Conservation (phyloP, 1,139 yeast genomes). For the Meyerozyma smithsonii region DNA sequence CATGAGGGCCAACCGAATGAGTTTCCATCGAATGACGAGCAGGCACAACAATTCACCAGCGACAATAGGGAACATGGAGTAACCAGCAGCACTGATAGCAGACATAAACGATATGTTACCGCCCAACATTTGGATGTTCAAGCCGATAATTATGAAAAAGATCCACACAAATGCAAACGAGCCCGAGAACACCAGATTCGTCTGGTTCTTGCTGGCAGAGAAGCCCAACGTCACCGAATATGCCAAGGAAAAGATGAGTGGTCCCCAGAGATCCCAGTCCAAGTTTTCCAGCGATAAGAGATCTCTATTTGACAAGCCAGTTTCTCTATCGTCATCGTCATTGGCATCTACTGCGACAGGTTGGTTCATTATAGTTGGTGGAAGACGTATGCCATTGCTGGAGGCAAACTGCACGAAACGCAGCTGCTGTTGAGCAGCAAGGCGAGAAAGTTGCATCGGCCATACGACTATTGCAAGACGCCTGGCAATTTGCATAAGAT, state of each 20-base stretch:
- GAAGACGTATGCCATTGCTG: conserved; percentile 41
- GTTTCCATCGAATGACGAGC: conserved; percentile 46
- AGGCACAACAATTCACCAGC: conserved; percentile 60
- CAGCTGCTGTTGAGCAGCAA: conserved; percentile 44
- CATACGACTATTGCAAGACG: conserved; percentile 67
- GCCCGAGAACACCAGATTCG: conserved; percentile 48
- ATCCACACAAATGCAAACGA: conserved; percentile 48
- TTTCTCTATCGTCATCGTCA: conserved; percentile 24
- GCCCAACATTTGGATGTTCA: conserved; percentile 73
- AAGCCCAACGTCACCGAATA: conserved; percentile 55
- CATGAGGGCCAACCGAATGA: conserved; percentile 53
- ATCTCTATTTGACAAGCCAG: conserved; percentile 15
- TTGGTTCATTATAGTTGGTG: conserved; percentile 30
- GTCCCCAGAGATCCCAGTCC: conserved; percentile 93
- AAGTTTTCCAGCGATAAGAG: conserved; percentile 28
- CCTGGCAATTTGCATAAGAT: conserved; percentile 59
- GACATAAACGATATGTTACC: conserved; percentile 72
- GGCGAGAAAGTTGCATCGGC: conserved; percentile 50
- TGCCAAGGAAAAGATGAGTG: conserved; percentile 63
- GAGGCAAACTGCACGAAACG: conserved; percentile 39
- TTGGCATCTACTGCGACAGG: conserved; percentile 26
- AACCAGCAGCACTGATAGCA: conserved; percentile 77
- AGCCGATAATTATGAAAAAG: conserved; percentile 53
- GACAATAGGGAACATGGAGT: conserved; percentile 74
- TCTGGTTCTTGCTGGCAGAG: conserved; percentile 33